phyloP scores from a whole-genome alignment of 2,329 filamentous ascomycete genomes.

The Ceratocystis papillata region DNA sequence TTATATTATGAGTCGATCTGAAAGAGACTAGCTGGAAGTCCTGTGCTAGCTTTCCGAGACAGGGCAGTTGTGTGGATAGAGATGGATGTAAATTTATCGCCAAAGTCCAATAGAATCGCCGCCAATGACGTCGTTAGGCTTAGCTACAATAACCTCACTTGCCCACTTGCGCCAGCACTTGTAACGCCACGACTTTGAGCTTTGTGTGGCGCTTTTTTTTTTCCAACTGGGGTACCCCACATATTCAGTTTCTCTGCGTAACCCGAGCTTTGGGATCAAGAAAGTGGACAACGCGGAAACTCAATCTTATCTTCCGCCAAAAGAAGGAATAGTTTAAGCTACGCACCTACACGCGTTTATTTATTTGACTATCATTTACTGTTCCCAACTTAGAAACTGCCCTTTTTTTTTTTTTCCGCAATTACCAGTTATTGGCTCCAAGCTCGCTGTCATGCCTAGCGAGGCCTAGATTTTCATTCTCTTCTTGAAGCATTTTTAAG shows the following conservation, averaged over 20 bases:
- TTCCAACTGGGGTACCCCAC: background rate
- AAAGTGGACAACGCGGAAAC: conserved; percentile 5
- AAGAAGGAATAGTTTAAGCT: background rate
- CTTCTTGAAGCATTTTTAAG: no score
- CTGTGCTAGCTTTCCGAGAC: no score
- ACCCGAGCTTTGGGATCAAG: background rate
- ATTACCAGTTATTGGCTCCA: background rate
- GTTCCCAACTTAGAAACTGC: conserved; percentile 3
- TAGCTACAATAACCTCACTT: background rate
- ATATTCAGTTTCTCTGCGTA: background rate
- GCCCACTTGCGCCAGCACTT: no score
- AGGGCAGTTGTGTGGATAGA: no score
- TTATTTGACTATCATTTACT: background rate
- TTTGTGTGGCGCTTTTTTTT: background rate
- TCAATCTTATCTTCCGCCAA: background rate
- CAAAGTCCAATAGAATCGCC: background rate
- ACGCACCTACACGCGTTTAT: background rate
- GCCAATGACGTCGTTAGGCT: background rate
- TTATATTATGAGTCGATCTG: no score
- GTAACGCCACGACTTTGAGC: no score
- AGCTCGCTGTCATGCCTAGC: no score
- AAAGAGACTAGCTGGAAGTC: no score
- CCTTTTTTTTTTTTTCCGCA: background rate
- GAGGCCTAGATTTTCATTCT: no score
- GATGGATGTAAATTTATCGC: background rate